Conservation (phyloP, 1,284 basidiomycete species). For the Austropuccinia psidii region DNA sequence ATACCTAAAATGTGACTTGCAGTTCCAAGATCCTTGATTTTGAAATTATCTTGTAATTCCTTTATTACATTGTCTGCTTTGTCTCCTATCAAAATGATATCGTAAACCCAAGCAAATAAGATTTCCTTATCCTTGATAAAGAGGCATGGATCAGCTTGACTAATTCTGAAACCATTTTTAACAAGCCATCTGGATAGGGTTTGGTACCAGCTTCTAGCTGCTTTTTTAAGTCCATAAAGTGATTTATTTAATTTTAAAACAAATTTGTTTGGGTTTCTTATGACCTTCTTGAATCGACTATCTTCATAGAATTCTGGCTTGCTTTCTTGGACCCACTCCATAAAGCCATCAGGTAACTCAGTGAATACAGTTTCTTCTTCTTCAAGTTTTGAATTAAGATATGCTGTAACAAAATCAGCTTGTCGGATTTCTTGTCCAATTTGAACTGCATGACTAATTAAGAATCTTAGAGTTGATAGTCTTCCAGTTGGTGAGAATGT, state of each 20-base stretch:
- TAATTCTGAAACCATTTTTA: neutral
- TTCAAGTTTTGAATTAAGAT: conserved; percentile 9
- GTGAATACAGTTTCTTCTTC: conserved; percentile 14
- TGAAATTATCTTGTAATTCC: conserved; percentile 12
- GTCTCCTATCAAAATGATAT: conserved; percentile 20
- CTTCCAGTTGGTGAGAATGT: conserved; percentile 19
- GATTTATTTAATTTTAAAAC: conserved; percentile 12
- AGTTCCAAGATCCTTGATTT: conserved; percentile 32
- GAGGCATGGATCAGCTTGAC: neutral
- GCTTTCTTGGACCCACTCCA: conserved; percentile 18
- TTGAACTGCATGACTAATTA: conserved; percentile 5
- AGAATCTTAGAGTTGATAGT: neutral
- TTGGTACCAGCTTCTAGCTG: neutral
- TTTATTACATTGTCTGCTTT: neutral
- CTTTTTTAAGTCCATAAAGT: conserved; percentile 1
- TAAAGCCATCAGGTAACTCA: conserved; percentile 12
- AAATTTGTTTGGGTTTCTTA: conserved; percentile 5
- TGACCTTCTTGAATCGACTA: neutral
- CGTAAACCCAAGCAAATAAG: conserved; percentile 22
- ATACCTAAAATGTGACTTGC: conserved; percentile 21
- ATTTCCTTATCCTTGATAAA: neutral
- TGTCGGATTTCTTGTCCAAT: neutral
- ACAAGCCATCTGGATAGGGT: neutral
- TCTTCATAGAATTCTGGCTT: conserved; percentile 11
- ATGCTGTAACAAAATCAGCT: conserved; percentile 30